A percentile compares a stretch with the other conserved stretches of the same genome.
Evolutionary conservation across 495 filamentous ascomycete genomes (phyloP).

Genomic region (Clohesyomyces aquaticus): DNA sequence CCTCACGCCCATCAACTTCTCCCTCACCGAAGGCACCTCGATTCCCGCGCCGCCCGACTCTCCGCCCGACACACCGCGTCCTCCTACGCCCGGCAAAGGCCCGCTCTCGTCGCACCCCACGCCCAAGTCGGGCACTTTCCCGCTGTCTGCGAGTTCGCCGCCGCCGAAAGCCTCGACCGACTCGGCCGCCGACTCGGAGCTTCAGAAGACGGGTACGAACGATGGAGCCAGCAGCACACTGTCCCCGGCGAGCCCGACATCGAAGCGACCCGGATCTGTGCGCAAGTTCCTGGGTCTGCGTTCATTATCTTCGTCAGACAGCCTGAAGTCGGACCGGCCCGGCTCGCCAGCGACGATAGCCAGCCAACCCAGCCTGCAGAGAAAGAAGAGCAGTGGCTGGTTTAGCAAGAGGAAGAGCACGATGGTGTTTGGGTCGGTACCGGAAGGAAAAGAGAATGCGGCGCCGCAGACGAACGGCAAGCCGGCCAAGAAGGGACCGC

Average conservation of each 20-base stretch:
- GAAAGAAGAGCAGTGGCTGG: constrained; percentile 42
- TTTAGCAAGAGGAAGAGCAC: constrained; percentile 46
- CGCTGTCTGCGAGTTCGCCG: constrained; percentile 15
- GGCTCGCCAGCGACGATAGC: constrained; percentile 34
- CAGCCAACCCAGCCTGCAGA: constrained; percentile 24
- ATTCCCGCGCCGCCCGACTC: constrained; percentile 47
- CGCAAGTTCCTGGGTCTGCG: constrained; percentile 44
- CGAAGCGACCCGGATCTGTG: constrained; percentile 41
- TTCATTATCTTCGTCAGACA: constrained; percentile 34
- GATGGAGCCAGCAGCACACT: constrained; percentile 30
- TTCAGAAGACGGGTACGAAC: constrained; percentile 27
- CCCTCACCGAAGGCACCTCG: constrained; percentile 47
- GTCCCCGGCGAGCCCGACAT: constrained; percentile 36
- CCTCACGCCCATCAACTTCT: constrained; percentile 46
- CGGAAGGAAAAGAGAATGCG: constrained; percentile 32
- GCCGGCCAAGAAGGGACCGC: constrained; percentile 37
- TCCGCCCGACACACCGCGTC: constrained; percentile 41
- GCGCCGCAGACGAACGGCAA: constrained; percentile 18
- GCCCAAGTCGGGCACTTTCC: constrained; percentile 20
- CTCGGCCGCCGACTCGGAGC: constrained; percentile 13
- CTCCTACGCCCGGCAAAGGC: constrained; percentile 48
- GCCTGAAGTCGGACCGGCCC: constrained; percentile 34
- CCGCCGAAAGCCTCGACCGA: constrained; percentile 27
- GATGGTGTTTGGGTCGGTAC: constrained; percentile 33
- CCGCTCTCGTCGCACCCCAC: constrained; percentile 50